A percentile compares a stretch with the other conserved stretches of the same genome.
These are phyloP conservation scores for Skeletonema costatum DNA, from an alignment of 108 stramenopile genomes.

Conservation along the genomic window DNA sequence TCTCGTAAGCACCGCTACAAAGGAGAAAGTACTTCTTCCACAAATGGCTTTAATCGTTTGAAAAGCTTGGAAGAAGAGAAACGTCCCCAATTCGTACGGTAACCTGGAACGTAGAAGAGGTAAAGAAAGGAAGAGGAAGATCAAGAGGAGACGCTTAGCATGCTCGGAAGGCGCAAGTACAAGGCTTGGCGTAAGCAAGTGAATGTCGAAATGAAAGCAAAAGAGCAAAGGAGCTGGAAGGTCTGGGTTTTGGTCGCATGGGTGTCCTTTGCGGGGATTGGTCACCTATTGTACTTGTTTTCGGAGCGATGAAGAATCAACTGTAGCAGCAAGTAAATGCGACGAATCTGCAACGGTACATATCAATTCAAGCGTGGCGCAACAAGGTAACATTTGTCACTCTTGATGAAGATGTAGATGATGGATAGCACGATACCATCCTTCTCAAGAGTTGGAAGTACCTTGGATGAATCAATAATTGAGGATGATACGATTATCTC, in stretches of 20 bases:
- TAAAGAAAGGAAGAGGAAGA: neutral
- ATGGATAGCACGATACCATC: neutral
- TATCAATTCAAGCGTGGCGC: neutral
- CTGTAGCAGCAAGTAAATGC: neutral
- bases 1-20: neutral
- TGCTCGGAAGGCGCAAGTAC: neutral
- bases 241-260: neutral
- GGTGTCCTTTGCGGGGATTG: neutral
- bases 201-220: neutral
- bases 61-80: neutral
- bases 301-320: neutral
- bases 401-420: neutral
- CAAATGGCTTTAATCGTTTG: neutral
- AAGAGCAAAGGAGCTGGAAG: neutral
- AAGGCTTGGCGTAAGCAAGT: neutral
- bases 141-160: neutral
- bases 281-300: neutral
- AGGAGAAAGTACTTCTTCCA: neutral
- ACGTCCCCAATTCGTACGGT: neutral
- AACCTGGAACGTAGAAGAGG: slow-evolving; percentile 1
- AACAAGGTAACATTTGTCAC: neutral
- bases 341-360: no score
- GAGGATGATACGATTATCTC: neutral
- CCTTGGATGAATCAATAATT: neutral
- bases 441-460: neutral